Conservation (phyloP, 2,329 filamentous ascomycete species). For the Aureobasidium vineae region DNA sequence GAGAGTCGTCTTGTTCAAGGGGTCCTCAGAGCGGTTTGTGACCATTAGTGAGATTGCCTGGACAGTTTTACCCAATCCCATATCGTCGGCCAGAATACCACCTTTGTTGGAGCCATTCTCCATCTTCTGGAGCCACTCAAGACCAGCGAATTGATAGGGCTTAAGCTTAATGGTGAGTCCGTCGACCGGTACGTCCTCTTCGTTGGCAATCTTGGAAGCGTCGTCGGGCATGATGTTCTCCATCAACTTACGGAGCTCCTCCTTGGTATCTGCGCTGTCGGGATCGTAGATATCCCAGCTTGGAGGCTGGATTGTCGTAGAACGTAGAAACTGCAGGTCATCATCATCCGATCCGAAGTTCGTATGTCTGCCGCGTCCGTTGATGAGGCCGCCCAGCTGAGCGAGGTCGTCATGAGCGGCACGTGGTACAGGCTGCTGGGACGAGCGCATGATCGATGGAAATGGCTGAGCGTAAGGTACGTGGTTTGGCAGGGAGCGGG, state of each 20-base stretch:
- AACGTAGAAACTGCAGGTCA: conserved; percentile 33
- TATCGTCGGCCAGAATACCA: conserved; percentile 75
- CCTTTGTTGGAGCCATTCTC: conserved; percentile 70
- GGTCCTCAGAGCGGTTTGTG: conserved; percentile 60
- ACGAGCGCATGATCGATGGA: neutral
- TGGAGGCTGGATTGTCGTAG: conserved; percentile 32
- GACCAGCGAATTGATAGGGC: conserved; percentile 75
- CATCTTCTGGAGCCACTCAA: conserved; percentile 73
- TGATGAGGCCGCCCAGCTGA: conserved; percentile 9
- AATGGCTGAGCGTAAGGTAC: neutral
- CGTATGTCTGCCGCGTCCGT: neutral
- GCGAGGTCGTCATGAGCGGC: neutral
- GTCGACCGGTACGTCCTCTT: conserved; percentile 54
- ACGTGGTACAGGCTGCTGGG: conserved; percentile 4
- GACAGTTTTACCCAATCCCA: conserved; percentile 83
- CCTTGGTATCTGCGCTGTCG: conserved; percentile 51
- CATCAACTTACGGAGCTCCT: conserved; percentile 68
- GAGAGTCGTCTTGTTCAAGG: conserved; percentile 68
- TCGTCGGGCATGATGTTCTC: conserved; percentile 72
- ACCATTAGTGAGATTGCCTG: conserved; percentile 77
- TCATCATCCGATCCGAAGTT: conserved; percentile 31
- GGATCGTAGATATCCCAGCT: conserved; percentile 41
- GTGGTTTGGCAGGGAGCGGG: neutral
- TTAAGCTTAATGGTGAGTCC: conserved; percentile 69
- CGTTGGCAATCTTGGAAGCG: conserved; percentile 67